Evolutionary conservation across 352 stramenopile species (phyloP), one percentile per base, ranked within the genome.

Genomic region (Phytophthora litchii): DNA sequence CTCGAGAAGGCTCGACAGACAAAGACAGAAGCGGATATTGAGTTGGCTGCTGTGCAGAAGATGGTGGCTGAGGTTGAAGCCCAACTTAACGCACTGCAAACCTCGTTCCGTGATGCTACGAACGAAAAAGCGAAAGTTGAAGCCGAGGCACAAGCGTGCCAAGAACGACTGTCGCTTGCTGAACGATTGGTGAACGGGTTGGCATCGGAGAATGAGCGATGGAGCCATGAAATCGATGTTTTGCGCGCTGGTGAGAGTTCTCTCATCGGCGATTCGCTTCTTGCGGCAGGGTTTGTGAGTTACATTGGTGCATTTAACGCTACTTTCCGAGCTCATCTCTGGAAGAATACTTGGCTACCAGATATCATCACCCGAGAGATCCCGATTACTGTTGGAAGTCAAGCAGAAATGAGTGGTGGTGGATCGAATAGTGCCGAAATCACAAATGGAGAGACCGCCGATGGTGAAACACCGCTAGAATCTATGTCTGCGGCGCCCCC

Each of bases 301-400:
- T 98, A 98, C 54, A 86, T 96, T 6, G 92, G 92, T n/a, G 84
- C 91, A 2, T 98, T 98, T 49, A 95, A 94, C 35, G 78, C 87
- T 5, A 76, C 36, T 9, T 96, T 95, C 40, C 83, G 92, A 21
- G 47, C 75, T 13, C 79, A 94, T 38, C 60, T 98, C 11, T 97
- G 88, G 88, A 87, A 79, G 46, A 54, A 83, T 27, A 87, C 77
- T 17, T 98, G 92, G 92, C 59, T 98, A 1, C 82, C 86, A 0
- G 92, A 97, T 55, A 75, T 98, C 6, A 60, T 90, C 14, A 84
- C 78, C 1, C 63, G 89, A 29, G 89, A 96, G 41, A 97, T 98
- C 51, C 92, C 92, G 0, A 89, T 92, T 46, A 78, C 76, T 0
- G 23, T 89, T 5, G 63, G 53, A 55, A 53, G 37, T 10, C 49